These are phyloP conservation scores for Aleurites moluccanus DNA, from an alignment of 441 rosid species.

Conservation along the genomic window DNA sequence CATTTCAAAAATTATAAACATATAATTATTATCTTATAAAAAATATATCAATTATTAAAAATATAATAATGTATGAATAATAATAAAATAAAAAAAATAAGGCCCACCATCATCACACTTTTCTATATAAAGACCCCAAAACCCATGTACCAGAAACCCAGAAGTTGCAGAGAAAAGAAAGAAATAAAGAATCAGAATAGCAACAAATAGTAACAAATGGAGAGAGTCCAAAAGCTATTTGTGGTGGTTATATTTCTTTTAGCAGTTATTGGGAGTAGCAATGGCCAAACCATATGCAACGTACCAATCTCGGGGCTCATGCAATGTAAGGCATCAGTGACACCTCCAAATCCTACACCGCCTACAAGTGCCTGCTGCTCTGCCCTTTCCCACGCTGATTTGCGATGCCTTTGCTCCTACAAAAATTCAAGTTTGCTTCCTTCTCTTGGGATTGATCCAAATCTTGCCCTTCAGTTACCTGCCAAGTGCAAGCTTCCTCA, in stretches of 20 bases:
- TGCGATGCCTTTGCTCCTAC: conserved; percentile 44
- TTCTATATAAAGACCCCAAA: neutral
- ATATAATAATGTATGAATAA: too few relatives aligned
- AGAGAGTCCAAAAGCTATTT: neutral
- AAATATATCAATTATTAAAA: too few relatives aligned
- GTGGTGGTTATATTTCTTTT: too few relatives aligned
- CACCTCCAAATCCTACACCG: conserved; percentile 39
- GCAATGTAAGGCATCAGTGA: conserved; percentile 46
- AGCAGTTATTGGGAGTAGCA: neutral
- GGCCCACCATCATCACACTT: too few relatives aligned
- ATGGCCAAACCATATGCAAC: conserved; percentile 51
- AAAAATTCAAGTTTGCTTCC: conserved; percentile 44
- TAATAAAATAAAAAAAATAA: too few relatives aligned
- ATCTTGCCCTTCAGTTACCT: conserved; percentile 51
- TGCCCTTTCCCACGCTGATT: conserved; percentile 35
- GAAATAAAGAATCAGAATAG: too few relatives aligned
- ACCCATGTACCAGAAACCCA: neutral
- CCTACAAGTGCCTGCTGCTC: conserved; percentile 40
- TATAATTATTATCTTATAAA: too few relatives aligned
- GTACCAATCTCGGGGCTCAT: conserved; percentile 32
- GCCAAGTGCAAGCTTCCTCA: conserved; percentile 44
- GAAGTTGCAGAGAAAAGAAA: too few relatives aligned
- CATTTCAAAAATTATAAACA: too few relatives aligned
- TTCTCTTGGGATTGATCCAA: conserved; percentile 44
- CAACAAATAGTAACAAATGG: neutral